phyloP scores from a whole-genome alignment of 768 basidiomycete genomes.

The Termitomyces sp. region DNA sequence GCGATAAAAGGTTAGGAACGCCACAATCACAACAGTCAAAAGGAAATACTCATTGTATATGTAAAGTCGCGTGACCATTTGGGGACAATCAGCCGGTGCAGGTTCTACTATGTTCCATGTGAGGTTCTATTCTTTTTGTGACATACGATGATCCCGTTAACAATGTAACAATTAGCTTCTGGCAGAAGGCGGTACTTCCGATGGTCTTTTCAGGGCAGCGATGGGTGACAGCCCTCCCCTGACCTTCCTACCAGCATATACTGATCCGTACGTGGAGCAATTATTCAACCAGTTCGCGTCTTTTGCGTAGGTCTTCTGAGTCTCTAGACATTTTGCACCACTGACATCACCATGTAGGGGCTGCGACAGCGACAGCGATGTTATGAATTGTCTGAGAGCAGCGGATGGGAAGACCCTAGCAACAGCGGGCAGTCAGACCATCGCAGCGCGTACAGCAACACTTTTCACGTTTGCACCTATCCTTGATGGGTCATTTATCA shows the following conservation, averaged over 20 bases:
- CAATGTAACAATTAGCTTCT: constrained; percentile 23
- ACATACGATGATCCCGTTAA: neutral
- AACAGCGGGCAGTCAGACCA: constrained; percentile 23
- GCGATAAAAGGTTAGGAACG: constrained; percentile 25
- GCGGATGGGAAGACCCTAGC: constrained; percentile 22
- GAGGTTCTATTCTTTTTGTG: neutral
- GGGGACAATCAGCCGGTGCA: constrained; percentile 38
- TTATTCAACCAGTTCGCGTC: constrained; percentile 28
- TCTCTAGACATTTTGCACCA: neutral
- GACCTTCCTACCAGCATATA: constrained; percentile 26
- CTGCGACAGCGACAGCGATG: constrained; percentile 14
- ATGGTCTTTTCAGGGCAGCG: constrained; percentile 32
- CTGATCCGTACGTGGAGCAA: constrained; percentile 25
- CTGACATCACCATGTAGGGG: constrained; percentile 3
- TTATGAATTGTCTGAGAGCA: constrained; percentile 28
- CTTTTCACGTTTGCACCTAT: constrained; percentile 34
- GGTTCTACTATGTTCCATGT: constrained; percentile 36
- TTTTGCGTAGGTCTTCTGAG: constrained; percentile 25
- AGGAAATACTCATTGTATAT: neutral
- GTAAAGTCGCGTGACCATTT: constrained; percentile 32
- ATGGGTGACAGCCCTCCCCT: constrained; percentile 40
- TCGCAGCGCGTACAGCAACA: constrained; percentile 24
- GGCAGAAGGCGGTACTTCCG: constrained; percentile 29
- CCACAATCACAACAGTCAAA: neutral
- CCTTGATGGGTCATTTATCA: constrained; percentile 27